Evolutionary conservation across 768 basidiomycete species (phyloP).

Genomic region (Artomyces pyxidatus): DNA sequence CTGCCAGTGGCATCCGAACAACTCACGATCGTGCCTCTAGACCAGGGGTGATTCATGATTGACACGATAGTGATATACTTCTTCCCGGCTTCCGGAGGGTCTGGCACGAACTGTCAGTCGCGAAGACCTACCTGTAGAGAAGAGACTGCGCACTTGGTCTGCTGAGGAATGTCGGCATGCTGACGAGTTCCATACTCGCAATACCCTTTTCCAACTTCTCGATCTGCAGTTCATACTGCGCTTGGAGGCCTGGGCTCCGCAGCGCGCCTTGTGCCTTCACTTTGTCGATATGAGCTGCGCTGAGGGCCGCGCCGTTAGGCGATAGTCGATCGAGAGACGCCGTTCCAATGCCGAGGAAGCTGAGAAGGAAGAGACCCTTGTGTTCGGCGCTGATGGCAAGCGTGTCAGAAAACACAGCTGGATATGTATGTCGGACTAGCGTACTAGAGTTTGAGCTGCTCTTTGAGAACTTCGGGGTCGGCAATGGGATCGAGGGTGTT

Average conservation of each 20-base stretch:
- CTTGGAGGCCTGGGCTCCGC: slow-evolving; percentile 26
- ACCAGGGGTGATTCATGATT: slow-evolving; percentile 37
- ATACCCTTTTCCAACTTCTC: slow-evolving; percentile 21
- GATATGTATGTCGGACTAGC: background rate
- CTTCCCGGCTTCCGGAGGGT: slow-evolving; percentile 30
- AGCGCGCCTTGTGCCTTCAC: slow-evolving; percentile 16
- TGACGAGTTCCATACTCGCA: slow-evolving; percentile 27
- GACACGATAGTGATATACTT: slow-evolving; percentile 32
- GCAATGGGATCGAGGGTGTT: slow-evolving; percentile 24
- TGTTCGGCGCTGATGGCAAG: slow-evolving; percentile 14
- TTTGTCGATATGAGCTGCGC: slow-evolving; percentile 19
- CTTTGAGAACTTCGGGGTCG: slow-evolving; percentile 20
- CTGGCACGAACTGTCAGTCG: slow-evolving; percentile 11
- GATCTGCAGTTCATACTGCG: slow-evolving; percentile 34
- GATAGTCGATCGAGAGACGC: slow-evolving; percentile 18
- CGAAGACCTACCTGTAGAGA: background rate
- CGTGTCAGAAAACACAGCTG: background rate
- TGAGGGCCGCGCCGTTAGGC: slow-evolving; percentile 17
- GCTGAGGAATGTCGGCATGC: slow-evolving; percentile 21
- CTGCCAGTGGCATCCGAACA: background rate
- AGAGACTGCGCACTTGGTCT: slow-evolving; percentile 17
- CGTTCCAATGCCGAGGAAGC: slow-evolving; percentile 21
- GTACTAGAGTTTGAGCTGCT: slow-evolving; percentile 28
- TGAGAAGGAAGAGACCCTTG: slow-evolving; percentile 21
- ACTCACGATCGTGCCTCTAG: slow-evolving; percentile 41